Base-by-base conservation (phyloP, 176 grass and related monocot species). In the Canna indica region DNA sequence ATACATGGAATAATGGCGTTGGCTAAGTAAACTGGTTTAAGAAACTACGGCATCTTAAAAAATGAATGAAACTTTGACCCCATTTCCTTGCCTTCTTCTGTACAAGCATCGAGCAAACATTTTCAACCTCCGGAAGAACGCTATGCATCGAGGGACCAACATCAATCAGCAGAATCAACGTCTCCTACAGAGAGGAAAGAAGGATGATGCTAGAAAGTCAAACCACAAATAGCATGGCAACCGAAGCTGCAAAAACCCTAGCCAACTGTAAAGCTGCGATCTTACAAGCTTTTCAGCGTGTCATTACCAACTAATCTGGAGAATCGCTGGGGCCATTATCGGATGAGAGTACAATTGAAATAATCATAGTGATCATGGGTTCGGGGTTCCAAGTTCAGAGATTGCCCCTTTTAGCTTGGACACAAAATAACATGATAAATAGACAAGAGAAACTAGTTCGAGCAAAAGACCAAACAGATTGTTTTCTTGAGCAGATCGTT, bases 141-240 rank as follows among this genome's bases (percentile, higher is more conserved):
- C 83, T 64, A 68, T 92, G 88, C 88, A 97, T 97, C 20, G 88
- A 90, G 7, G 88, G 88, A 33, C 93, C 88, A 48, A 97, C 93
- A 70, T 97, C 93, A 66, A 97, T 61, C 27, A 97, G 75, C 47
- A 97, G 76, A 68, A 97, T 65, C 72, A 97, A 64, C 28, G 71
- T 81, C 79, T 97, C 93, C 93, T 97, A 16, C 17, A 38, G 17
- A 33, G 50, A 30, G 2, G 3, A 31, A 70, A 16, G 45, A 30
- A 31, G 0, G 5, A 28, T 47, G 42, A 10, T 8, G 14, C 25
- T 70, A 32, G 44, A 32, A 70, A 31, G 50, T 33, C 63, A 38
- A 1, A 25, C 31, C 28, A 60, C 12, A 16, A 33, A 66, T 25
- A 38, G 11, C 18, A 66, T 12, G 22, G 3, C 18, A 38, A 25